Evolutionary conservation across 169 alveolate genomes (phyloP).

Genomic region (Plasmodium sp.): DNA sequence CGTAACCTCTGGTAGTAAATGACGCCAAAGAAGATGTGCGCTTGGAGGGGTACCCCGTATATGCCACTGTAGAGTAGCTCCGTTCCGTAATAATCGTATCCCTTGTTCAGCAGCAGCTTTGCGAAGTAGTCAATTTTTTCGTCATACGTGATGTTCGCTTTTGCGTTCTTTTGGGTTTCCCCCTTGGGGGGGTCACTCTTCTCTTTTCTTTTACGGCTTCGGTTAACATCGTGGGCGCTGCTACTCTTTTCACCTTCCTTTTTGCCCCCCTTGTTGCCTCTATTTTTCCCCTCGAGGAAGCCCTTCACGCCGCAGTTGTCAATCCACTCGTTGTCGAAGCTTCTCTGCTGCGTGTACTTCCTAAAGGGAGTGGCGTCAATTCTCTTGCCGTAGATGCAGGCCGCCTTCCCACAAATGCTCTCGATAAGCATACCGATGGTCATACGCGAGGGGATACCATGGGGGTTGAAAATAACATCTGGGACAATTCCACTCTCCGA

Average conservation of each 20-base stretch:
- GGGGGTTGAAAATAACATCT: slow-evolving; percentile 99
- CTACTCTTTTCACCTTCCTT: slow-evolving; percentile 51
- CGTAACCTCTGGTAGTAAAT: slow-evolving; percentile 99
- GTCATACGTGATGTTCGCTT: slow-evolving; percentile 9
- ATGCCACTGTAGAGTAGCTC: slow-evolving; percentile 99
- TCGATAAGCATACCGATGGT: slow-evolving; percentile 99
- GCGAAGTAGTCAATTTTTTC: slow-evolving; percentile 75
- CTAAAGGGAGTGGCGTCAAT: slow-evolving; percentile 94
- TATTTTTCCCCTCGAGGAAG: background rate
- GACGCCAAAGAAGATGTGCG: slow-evolving; percentile 98
- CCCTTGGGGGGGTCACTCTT: background rate
- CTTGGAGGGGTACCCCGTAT: slow-evolving; percentile 96
- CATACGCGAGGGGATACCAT: slow-evolving; percentile 99
- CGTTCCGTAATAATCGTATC: slow-evolving; percentile 98
- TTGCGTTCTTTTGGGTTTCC: background rate
- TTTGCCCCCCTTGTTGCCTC: slow-evolving; percentile 24
- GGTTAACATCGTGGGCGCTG: slow-evolving; percentile 1
- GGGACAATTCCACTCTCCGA: slow-evolving; percentile 99
- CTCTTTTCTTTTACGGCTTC: background rate
- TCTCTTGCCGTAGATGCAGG: slow-evolving; percentile 96
- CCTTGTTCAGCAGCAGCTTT: slow-evolving; percentile 62
- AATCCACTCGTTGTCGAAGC: slow-evolving; percentile 82
- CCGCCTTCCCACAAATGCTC: slow-evolving; percentile 99
- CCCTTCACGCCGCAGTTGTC: slow-evolving; percentile 89
- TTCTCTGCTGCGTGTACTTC: slow-evolving; percentile 81